Conservation (phyloP, 179 eudicot genomes). For the Vitellaria paradoxa region DNA sequence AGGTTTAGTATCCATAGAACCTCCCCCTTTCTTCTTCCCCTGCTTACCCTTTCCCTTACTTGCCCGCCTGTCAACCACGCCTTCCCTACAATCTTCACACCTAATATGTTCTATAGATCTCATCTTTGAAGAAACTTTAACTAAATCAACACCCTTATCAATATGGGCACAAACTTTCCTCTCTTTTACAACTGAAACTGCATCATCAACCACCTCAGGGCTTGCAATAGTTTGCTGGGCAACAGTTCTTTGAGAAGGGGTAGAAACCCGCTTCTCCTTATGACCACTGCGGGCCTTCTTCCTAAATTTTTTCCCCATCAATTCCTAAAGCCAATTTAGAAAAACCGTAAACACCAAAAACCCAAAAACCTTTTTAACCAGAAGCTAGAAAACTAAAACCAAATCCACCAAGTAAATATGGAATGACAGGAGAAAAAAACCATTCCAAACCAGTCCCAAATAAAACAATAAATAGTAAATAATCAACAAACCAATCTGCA, state of each 20-base stretch:
- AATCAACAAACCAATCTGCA: neutral
- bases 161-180: conserved; percentile 62
- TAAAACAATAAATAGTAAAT: neutral
- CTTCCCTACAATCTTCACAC: conserved; percentile 83
- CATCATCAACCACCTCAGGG: conserved; percentile 32
- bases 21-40: conserved; percentile 60
- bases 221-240: conserved; percentile 22
- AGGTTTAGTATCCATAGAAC: conserved; percentile 32
- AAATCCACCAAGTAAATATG: neutral
- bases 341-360: conserved; percentile 8
- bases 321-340: conserved; percentile 35
- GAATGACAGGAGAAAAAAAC: neutral
- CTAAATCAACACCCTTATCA: conserved; percentile 62
- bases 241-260: conserved; percentile 31
- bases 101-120: conserved; percentile 40
- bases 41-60: conserved; percentile 67
- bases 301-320: conserved; percentile 78
- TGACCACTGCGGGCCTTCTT: conserved; percentile 60
- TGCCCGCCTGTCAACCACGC: conserved; percentile 48
- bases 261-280: conserved; percentile 51
- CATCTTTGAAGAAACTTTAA: conserved; percentile 43
- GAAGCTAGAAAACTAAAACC: neutral
- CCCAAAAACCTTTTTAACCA: neutral
- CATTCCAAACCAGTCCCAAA: neutral
- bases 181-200: conserved; percentile 36